Evolutionary conservation across 2,329 filamentous ascomycete genomes (phyloP).

Genomic region (Cladophialophora psammophila): DNA sequence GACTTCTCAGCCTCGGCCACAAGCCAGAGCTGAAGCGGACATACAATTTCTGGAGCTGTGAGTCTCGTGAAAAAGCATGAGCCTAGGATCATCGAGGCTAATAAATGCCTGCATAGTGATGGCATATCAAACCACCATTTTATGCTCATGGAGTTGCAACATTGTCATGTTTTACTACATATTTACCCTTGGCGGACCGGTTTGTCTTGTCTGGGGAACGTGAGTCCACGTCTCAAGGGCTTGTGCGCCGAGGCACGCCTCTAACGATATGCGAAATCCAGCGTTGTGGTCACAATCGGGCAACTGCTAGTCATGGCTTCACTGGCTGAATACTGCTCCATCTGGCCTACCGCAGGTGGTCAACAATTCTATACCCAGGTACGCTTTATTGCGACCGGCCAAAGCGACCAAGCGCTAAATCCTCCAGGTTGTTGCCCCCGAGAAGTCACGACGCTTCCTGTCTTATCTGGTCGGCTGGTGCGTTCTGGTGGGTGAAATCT

Average conservation of each 20-base stretch:
- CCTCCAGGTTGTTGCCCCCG: constrained; percentile 30
- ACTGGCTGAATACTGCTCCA: constrained; percentile 34
- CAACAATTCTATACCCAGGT: constrained; percentile 37
- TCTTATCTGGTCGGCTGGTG: constrained; percentile 37
- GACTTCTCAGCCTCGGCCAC: constrained; percentile 36
- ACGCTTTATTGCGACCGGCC: background rate
- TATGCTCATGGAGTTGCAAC: constrained; percentile 34
- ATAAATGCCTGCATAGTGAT: constrained; percentile 23
- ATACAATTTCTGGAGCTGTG: constrained; percentile 37
- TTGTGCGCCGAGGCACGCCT: background rate
- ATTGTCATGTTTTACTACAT: constrained; percentile 36
- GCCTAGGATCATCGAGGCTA: background rate
- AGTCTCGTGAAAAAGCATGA: constrained; percentile 1
- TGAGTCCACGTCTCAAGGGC: constrained; percentile 20
- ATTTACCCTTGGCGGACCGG: constrained; percentile 34
- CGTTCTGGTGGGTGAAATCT: constrained; percentile 36
- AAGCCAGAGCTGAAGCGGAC: constrained; percentile 36
- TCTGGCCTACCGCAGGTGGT: constrained; percentile 37
- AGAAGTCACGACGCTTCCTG: constrained; percentile 30
- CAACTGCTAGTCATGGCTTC: constrained; percentile 37
- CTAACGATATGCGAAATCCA: constrained; percentile 10
- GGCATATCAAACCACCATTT: constrained; percentile 35
- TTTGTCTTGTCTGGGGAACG: constrained; percentile 38
- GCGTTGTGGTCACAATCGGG: constrained; percentile 32
- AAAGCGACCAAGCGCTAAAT: background rate